Conservation (phyloP, 345 rosid species). For the Salix brachista region DNA sequence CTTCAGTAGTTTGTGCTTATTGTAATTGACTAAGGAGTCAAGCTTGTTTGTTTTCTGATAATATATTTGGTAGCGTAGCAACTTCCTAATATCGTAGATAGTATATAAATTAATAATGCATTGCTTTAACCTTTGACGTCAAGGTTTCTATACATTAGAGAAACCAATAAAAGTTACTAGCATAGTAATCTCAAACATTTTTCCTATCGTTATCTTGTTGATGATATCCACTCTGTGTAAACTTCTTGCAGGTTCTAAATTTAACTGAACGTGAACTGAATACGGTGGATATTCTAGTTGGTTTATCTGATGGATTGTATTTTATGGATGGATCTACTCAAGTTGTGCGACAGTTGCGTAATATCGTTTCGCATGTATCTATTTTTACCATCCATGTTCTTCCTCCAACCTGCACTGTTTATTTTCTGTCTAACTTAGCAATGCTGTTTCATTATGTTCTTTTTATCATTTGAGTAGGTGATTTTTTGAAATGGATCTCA, state of each 20-base stretch:
- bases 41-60: too few relatives aligned
- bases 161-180: not conserved
- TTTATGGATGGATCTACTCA: slow-evolving; percentile 98
- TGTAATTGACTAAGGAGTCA: not conserved
- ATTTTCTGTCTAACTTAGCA: not conserved
- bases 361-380: slow-evolving; percentile 89
- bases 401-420: not conserved
- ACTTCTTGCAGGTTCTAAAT: slow-evolving; percentile 66
- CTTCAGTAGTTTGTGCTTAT: not conserved
- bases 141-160: not conserved
- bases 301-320: slow-evolving; percentile 83
- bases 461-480: not conserved
- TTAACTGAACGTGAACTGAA: slow-evolving; percentile 88
- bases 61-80: not conserved
- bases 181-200: not conserved
- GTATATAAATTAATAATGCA: not conserved
- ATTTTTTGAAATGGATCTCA: not conserved
- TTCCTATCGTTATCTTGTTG: not conserved
- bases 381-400: slow-evolving; percentile 6
- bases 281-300: slow-evolving; percentile 92
- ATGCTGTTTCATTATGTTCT: not conserved
- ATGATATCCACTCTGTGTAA: not conserved
- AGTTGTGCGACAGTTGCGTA: slow-evolving; percentile 87
- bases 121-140: not conserved
- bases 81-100: not conserved